phyloP scores from a whole-genome alignment of 1,139 yeast species.

The Sugiyamaella xylanicola region DNA sequence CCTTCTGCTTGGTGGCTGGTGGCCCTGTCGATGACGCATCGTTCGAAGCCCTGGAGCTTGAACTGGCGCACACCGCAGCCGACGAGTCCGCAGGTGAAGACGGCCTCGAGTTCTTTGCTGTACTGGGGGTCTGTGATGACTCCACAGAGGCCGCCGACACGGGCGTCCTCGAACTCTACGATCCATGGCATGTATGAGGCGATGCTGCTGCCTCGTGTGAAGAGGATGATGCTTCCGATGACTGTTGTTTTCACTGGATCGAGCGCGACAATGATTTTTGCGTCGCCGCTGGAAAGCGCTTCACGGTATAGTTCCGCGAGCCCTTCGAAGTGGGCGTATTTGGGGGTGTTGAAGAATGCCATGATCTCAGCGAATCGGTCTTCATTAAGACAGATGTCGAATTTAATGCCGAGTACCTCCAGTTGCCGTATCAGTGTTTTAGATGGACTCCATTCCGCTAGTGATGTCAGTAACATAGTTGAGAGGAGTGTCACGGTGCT shows the following conservation, averaged over 20 bases:
- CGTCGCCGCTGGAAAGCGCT: constrained; percentile 32
- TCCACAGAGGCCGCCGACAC: constrained; percentile 60
- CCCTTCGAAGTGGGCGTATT: constrained; percentile 34
- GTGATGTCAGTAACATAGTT: constrained; percentile 33
- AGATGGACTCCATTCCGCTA: constrained; percentile 54
- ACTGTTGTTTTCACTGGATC: constrained; percentile 58
- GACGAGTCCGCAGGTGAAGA: constrained; percentile 48
- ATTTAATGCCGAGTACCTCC: constrained; percentile 61
- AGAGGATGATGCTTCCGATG: constrained; percentile 58
- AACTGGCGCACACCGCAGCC: constrained; percentile 61
- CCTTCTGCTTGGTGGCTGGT: constrained; percentile 38
- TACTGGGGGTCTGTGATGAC: constrained; percentile 59
- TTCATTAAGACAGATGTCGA: constrained; percentile 51
- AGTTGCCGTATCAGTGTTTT: constrained; percentile 57
- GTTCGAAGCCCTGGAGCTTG: constrained; percentile 42
- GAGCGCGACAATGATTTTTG: constrained; percentile 56
- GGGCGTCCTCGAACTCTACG: constrained; percentile 39
- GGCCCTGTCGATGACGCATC: constrained; percentile 40
- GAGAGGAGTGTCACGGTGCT: constrained; percentile 21
- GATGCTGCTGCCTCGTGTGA: constrained; percentile 52
- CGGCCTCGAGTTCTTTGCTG: constrained; percentile 26
- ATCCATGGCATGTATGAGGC: constrained; percentile 58
- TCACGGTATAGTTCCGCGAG: constrained; percentile 38
- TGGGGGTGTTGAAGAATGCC: constrained; percentile 38
- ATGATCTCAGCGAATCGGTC: constrained; percentile 33